Conservation (phyloP, 345 rosid genomes). For the Populus alba region DNA sequence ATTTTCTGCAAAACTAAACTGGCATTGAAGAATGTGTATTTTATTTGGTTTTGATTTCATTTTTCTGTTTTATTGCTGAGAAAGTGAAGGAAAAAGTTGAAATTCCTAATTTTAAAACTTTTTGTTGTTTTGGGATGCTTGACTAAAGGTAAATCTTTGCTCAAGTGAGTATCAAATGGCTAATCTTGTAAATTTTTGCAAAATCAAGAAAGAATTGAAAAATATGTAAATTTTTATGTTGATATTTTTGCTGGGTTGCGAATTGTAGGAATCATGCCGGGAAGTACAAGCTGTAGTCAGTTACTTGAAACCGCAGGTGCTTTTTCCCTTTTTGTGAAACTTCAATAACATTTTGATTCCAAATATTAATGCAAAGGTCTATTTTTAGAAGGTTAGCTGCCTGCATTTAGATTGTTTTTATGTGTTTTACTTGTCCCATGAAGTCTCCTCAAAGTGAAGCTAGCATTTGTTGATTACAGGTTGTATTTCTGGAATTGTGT, state of each 20-base stretch:
- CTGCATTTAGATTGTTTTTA: slow-evolving; percentile 15
- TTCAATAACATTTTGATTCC: slow-evolving; percentile 23
- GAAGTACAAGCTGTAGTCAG: slow-evolving; percentile 79
- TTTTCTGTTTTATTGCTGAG: neutral
- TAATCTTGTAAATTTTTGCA: neutral
- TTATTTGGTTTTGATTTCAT: neutral
- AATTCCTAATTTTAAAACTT: neutral
- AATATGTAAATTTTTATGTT: neutral
- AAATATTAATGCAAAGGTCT: slow-evolving; percentile 17
- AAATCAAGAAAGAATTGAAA: neutral
- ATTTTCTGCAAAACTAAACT: neutral
- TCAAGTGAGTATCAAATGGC: neutral
- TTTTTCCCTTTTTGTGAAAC: slow-evolving; percentile 21
- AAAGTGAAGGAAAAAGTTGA: neutral
- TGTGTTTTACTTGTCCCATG: neutral
- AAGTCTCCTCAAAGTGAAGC: neutral
- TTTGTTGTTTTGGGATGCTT: neutral
- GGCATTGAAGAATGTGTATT: no score
- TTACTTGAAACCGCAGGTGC: slow-evolving; percentile 87
- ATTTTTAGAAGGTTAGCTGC: slow-evolving; percentile 20
- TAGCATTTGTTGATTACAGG: slow-evolving; percentile 42
- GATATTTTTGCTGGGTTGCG: neutral
- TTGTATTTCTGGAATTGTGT: slow-evolving; percentile 89
- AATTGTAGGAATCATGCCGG: slow-evolving; percentile 73
- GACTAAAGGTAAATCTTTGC: neutral